Evolutionary conservation across 1,139 yeast genomes (phyloP).

Genomic region (Yamadazyma taylorii): DNA sequence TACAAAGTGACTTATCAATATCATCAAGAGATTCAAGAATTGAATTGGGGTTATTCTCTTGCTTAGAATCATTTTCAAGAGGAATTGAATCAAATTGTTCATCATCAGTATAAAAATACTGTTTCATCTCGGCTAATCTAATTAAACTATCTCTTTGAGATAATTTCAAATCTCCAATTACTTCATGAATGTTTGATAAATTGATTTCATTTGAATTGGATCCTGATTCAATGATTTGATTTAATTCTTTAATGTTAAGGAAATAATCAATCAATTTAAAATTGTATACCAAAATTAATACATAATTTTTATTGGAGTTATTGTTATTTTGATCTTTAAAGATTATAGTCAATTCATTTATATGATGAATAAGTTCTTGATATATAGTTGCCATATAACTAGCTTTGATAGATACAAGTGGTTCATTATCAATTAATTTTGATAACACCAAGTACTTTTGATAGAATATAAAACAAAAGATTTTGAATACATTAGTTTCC

Average conservation of each 20-base stretch:
- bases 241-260: slow-evolving; percentile 3
- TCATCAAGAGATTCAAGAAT: slow-evolving; percentile 6
- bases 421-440: slow-evolving; percentile 28
- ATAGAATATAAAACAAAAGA: slow-evolving; percentile 28
- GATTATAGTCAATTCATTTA: slow-evolving; percentile 36
- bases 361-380: slow-evolving; percentile 34
- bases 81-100: slow-evolving; percentile 19
- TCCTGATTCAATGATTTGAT: slow-evolving; percentile 14
- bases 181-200: slow-evolving; percentile 37
- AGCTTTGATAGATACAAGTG: slow-evolving; percentile 33
- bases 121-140: slow-evolving; percentile 33
- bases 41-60: slow-evolving; percentile 1
- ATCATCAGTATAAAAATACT: slow-evolving; percentile 18
- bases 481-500: slow-evolving; percentile 24
- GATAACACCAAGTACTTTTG: slow-evolving; percentile 23
- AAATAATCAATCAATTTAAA: slow-evolving; percentile 31
- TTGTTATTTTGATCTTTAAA: slow-evolving; percentile 7
- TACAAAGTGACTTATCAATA: slow-evolving; percentile 17
- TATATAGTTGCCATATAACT: slow-evolving; percentile 32
- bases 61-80: slow-evolving; percentile 12
- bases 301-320: slow-evolving; percentile 2
- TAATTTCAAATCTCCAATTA: slow-evolving; percentile 46
- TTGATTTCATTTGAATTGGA: slow-evolving; percentile 12
- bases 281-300: slow-evolving; percentile 27
- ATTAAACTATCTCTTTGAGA: slow-evolving; percentile 44